Percentiles rank a stretch among this genome's conserved stretches.
Evolutionary conservation across 257 asterid species (phyloP).

Genomic region (Ehretia macrophylla): DNA sequence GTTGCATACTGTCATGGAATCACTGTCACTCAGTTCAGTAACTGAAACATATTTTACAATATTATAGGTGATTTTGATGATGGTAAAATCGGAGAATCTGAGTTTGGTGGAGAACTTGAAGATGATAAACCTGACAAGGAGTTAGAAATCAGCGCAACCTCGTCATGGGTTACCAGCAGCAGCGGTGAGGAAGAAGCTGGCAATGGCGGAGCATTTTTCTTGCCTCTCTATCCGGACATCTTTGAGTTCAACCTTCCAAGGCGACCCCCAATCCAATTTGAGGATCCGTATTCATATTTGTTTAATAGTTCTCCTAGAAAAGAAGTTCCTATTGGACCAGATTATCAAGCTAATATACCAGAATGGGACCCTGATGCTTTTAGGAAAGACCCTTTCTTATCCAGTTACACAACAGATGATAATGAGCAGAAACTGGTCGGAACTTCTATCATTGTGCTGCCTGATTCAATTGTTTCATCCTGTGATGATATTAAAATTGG

Average conservation of each 20-base stretch:
- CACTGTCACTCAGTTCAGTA: neutral
- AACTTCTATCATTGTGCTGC: slow-evolving; percentile 38
- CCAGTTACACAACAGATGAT: slow-evolving; percentile 7
- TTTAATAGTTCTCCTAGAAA: slow-evolving; percentile 41
- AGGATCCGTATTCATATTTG: slow-evolving; percentile 35
- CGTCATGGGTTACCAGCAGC: slow-evolving; percentile 53
- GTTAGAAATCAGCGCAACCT: slow-evolving; percentile 46
- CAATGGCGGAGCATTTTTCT: slow-evolving; percentile 25
- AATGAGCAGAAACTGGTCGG: slow-evolving; percentile 38
- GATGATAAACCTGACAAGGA: slow-evolving; percentile 36
- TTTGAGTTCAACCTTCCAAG: slow-evolving; percentile 34
- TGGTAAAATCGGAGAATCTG: neutral
- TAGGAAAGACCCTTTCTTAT: slow-evolving; percentile 11
- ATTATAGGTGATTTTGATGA: neutral
- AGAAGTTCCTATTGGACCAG: slow-evolving; percentile 63
- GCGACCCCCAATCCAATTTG: slow-evolving; percentile 23
- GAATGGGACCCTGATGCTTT: slow-evolving; percentile 33
- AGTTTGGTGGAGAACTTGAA: slow-evolving; percentile 11
- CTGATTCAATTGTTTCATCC: slow-evolving; percentile 27
- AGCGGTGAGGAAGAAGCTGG: slow-evolving; percentile 46
- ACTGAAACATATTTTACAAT: neutral
- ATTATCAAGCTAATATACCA: slow-evolving; percentile 68
- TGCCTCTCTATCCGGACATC: slow-evolving; percentile 27
- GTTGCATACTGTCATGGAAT: neutral
- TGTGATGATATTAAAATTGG: slow-evolving; percentile 32